These are phyloP conservation scores for Puccinellia tenuiflora DNA, from an alignment of 176 grass and related monocot species.

Conservation along the genomic window DNA sequence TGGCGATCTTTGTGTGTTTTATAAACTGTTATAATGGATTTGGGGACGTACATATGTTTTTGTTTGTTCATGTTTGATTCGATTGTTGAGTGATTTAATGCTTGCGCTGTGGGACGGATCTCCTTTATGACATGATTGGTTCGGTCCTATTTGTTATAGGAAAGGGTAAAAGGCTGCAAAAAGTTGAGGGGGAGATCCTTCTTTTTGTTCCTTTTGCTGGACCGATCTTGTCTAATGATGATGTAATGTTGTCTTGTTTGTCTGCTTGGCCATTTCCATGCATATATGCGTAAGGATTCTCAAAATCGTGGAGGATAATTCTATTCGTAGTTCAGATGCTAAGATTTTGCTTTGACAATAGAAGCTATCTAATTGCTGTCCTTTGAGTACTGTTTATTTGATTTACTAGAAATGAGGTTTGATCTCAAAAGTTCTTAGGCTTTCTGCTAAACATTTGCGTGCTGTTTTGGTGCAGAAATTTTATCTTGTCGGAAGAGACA, in stretches of 20 bases:
- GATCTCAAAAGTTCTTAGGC: not conserved
- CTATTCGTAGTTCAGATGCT: not conserved
- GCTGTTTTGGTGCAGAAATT: slow-evolving; percentile 73
- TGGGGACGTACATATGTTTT: not conserved
- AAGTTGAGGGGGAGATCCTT: slow-evolving; percentile 9
- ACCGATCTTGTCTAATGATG: slow-evolving; percentile 6
- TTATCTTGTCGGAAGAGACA: slow-evolving; percentile 86
- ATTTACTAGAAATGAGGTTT: not conserved
- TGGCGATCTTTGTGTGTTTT: slow-evolving; percentile 19
- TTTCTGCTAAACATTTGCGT: not conserved
- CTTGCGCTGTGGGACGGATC: not conserved
- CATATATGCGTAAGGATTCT: too few relatives aligned
- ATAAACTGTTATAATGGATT: not conserved
- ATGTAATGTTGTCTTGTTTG: not conserved
- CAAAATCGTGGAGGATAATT: not conserved
- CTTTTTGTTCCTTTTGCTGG: slow-evolving; percentile 34
- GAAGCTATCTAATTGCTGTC: not conserved
- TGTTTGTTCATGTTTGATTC: slow-evolving; percentile 11
- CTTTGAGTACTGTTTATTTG: slow-evolving; percentile 17
- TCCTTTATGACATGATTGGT: slow-evolving; percentile 24
- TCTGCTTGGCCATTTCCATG: slow-evolving; percentile 13
- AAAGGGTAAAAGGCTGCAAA: slow-evolving; percentile 34
- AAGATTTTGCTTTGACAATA: slow-evolving; percentile 3
- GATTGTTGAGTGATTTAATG: slow-evolving; percentile 22
- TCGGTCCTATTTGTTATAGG: slow-evolving; percentile 17